phyloP scores from a whole-genome alignment of 2,329 filamentous ascomycete genomes.

The Penicillium polonicum region DNA sequence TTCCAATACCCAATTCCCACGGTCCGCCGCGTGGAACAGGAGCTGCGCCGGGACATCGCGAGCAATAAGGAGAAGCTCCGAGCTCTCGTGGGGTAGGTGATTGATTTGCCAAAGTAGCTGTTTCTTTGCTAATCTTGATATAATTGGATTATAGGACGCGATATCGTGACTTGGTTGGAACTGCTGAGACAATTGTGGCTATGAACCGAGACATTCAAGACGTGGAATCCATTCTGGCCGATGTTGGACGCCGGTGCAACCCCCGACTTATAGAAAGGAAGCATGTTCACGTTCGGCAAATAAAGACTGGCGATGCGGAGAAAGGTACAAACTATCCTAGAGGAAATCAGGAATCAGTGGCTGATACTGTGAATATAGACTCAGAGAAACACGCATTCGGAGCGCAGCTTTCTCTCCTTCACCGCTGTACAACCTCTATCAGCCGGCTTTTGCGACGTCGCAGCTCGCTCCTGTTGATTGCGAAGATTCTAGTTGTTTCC shows the following conservation, averaged over 20 bases:
- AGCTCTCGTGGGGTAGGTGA: slow-evolving; percentile 61
- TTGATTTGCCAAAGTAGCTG: slow-evolving; percentile 10
- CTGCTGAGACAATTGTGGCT: slow-evolving; percentile 87
- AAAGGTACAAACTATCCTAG: slow-evolving; percentile 27
- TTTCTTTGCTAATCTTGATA: neutral
- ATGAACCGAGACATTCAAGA: slow-evolving; percentile 78
- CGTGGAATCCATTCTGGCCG: slow-evolving; percentile 68
- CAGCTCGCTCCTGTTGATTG: slow-evolving; percentile 54
- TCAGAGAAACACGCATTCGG: slow-evolving; percentile 50
- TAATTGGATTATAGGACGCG: slow-evolving; percentile 49
- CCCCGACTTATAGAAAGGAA: slow-evolving; percentile 68
- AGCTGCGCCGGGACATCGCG: slow-evolving; percentile 61
- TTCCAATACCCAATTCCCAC: slow-evolving; percentile 65
- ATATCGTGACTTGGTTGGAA: slow-evolving; percentile 87
- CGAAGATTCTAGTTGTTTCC: slow-evolving; percentile 74
- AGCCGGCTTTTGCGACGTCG: slow-evolving; percentile 54
- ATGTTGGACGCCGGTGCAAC: slow-evolving; percentile 76
- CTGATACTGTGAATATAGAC: slow-evolving; percentile 33
- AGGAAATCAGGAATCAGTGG: neutral
- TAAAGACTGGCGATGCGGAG: slow-evolving; percentile 37
- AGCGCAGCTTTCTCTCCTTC: slow-evolving; percentile 58
- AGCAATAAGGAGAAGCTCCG: slow-evolving; percentile 66
- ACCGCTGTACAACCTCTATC: slow-evolving; percentile 55
- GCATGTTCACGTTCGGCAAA: slow-evolving; percentile 56
- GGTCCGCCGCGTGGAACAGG: slow-evolving; percentile 62